These are phyloP conservation scores for Beta vulgaris DNA, from an alignment of 148 eudicot species.

Conservation along the genomic window DNA sequence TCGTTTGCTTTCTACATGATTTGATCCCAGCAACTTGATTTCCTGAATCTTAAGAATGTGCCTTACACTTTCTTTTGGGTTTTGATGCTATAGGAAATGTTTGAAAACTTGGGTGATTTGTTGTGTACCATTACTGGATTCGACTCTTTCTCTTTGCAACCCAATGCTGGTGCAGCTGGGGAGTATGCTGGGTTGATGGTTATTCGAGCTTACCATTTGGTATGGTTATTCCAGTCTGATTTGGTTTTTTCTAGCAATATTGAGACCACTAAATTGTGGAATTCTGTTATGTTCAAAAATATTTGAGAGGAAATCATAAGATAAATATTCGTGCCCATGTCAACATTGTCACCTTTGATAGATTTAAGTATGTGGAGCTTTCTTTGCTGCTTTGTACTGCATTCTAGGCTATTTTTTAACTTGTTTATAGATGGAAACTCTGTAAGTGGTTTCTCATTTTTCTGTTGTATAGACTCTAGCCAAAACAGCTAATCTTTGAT, in stretches of 20 bases:
- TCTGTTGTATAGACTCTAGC: not conserved
- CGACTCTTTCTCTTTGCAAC: constrained; percentile 95
- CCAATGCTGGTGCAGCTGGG: constrained; percentile 99
- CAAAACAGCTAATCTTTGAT: not conserved
- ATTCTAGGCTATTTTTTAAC: no score
- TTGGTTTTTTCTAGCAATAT: not conserved
- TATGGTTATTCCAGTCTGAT: constrained; percentile 28
- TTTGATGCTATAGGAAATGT: constrained; percentile 69
- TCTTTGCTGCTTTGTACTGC: no score
- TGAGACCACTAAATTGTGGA: not conserved
- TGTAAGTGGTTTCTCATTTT: no score
- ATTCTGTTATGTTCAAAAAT: no score
- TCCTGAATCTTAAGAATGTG: constrained; percentile 7
- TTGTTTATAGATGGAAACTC: no score
- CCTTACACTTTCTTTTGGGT: not conserved
- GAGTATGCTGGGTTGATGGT: constrained; percentile 99
- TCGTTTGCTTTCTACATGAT: not conserved
- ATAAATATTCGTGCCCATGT: no score
- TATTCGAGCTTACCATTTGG: constrained; percentile 95
- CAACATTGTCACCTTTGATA: no score
- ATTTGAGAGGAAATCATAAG: no score
- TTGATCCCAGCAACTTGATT: not conserved
- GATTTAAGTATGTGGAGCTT: no score
- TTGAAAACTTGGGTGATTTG: constrained; percentile 66
- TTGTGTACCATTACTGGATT: constrained; percentile 90